A percentile compares a stretch with the other conserved stretches of the same genome.
phyloP scores from a whole-genome alignment of 2,329 filamentous ascomycete species.

The Alternaria angustiovoidea region DNA sequence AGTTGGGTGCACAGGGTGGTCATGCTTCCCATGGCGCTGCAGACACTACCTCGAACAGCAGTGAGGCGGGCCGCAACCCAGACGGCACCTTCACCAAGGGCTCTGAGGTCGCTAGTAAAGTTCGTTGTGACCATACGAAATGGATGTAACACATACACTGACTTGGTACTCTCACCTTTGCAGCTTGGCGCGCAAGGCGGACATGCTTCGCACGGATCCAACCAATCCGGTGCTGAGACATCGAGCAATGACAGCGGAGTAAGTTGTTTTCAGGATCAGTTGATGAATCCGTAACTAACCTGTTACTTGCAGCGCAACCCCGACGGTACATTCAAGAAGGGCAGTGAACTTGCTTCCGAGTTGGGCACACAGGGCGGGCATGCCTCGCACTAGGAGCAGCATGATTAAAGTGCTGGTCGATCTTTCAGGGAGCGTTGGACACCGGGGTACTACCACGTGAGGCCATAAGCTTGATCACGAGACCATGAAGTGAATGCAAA shows the following conservation, averaged over 20 bases:
- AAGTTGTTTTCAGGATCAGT: slow-evolving; percentile 33
- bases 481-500: not conserved
- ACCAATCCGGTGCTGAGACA: slow-evolving; percentile 14
- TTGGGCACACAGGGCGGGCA: slow-evolving; percentile 46
- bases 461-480: not conserved
- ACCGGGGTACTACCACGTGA: not conserved
- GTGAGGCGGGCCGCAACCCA: slow-evolving; percentile 44
- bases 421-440: not conserved
- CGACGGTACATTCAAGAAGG: slow-evolving; percentile 50
- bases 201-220: slow-evolving; percentile 41
- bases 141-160: not conserved
- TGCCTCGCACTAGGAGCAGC: slow-evolving; percentile 28
- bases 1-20: slow-evolving; percentile 50
- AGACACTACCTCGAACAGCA: slow-evolving; percentile 1
- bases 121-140: not conserved
- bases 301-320: slow-evolving; percentile 52
- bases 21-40: slow-evolving; percentile 42
- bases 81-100: slow-evolving; percentile 53
- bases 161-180: not conserved
- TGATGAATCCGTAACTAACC: slow-evolving; percentile 30
- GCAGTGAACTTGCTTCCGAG: slow-evolving; percentile 47
- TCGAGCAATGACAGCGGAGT: slow-evolving; percentile 29
- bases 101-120: slow-evolving; percentile 47
- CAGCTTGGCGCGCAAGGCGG: slow-evolving; percentile 48
- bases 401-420: not conserved